Evolutionary conservation across 345 rosid genomes (phyloP).

Genomic region (Euclidium syriacum): DNA sequence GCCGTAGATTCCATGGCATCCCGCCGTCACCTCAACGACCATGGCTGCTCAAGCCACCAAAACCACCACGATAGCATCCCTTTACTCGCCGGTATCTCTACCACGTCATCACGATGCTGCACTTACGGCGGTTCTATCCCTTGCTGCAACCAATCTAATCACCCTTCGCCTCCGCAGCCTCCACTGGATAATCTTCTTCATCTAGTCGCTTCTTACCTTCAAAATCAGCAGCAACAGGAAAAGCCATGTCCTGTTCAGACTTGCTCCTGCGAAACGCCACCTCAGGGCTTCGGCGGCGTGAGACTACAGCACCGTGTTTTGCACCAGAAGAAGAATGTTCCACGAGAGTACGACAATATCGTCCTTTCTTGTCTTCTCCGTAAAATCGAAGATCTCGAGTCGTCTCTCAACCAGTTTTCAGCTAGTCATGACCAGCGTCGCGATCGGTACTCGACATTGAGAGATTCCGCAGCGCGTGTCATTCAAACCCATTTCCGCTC

Average conservation of each 20-base stretch:
- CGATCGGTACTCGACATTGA: constrained; percentile 32
- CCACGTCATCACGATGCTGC: constrained; percentile 26
- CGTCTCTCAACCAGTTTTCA: constrained; percentile 38
- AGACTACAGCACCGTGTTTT: constrained; percentile 5
- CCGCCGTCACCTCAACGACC: constrained; percentile 33
- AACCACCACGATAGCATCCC: constrained; percentile 26
- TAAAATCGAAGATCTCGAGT: constrained; percentile 51
- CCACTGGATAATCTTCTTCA: constrained; percentile 47
- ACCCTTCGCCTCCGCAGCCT: constrained; percentile 20
- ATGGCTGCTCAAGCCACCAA: constrained; percentile 18
- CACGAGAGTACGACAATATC: constrained; percentile 20
- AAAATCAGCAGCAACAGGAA: constrained; percentile 37
- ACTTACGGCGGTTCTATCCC: constrained; percentile 22
- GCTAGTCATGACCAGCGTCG: constrained; percentile 10
- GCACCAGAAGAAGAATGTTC: constrained; percentile 8
- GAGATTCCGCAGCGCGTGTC: constrained; percentile 74
- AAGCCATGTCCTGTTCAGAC: constrained; percentile 17
- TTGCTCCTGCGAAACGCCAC: constrained; percentile 7
- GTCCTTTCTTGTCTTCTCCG: constrained; percentile 48
- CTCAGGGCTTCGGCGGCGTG: not conserved
- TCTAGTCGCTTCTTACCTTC: constrained; percentile 44
- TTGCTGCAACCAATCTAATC: constrained; percentile 28
- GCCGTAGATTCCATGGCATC: constrained; percentile 44
- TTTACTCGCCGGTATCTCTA: not conserved
- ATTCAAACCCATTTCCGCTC: constrained; percentile 77